A percentile compares a stretch with the other conserved stretches of the same genome.
phyloP scores from a whole-genome alignment of 768 basidiomycete species.

The Pleurotus citrinopileatus region DNA sequence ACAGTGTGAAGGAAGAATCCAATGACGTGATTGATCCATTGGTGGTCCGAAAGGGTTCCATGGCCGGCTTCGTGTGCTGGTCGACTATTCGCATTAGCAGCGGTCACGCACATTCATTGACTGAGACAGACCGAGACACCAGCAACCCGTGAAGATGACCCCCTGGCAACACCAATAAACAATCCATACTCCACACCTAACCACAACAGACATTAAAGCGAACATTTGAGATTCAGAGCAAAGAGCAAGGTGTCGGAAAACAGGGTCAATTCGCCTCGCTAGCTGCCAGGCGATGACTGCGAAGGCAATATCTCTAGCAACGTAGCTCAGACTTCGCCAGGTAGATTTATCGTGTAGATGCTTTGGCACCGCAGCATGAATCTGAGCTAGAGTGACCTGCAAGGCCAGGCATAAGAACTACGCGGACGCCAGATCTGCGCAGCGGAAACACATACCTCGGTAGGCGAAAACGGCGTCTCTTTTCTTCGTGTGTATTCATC shows the following conservation, averaged over 20 bases:
- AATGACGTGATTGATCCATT: slow-evolving; percentile 44
- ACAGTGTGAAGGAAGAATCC: slow-evolving; percentile 51
- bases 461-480: background rate
- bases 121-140: slow-evolving; percentile 39
- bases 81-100: background rate
- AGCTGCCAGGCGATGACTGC: slow-evolving; percentile 43
- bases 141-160: slow-evolving; percentile 54
- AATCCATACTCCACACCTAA: slow-evolving; percentile 41
- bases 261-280: slow-evolving; percentile 46
- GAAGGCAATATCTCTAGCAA: slow-evolving; percentile 45
- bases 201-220: slow-evolving; percentile 20
- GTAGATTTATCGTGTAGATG: slow-evolving; percentile 51
- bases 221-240: slow-evolving; percentile 17
- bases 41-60: slow-evolving; percentile 43
- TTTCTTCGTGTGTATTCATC: background rate
- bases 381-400: slow-evolving; percentile 43
- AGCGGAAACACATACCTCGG: background rate
- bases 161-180: slow-evolving; percentile 61
- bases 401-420: background rate
- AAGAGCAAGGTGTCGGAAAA: slow-evolving; percentile 25
- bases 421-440: too few relatives aligned
- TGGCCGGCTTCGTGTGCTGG: slow-evolving; percentile 61
- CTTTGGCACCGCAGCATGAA: slow-evolving; percentile 50
- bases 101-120: background rate
- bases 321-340: slow-evolving; percentile 41